Evolutionary conservation across 2,329 filamentous ascomycete genomes (phyloP).

Genomic region (Fusarium illudens): DNA sequence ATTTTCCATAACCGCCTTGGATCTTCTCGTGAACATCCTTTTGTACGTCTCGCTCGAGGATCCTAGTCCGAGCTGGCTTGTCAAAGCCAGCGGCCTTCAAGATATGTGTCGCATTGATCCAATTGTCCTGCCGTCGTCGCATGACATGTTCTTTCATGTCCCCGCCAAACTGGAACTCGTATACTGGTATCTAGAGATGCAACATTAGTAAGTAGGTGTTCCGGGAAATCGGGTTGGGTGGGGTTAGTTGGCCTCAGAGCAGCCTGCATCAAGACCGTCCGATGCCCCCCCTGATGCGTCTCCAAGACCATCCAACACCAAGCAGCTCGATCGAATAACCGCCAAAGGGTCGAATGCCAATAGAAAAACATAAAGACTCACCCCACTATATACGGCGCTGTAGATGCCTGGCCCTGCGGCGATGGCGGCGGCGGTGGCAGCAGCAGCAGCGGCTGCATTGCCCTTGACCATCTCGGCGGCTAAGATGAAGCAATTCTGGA

Average conservation of each 20-base stretch:
- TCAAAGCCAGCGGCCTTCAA: slow-evolving; percentile 97
- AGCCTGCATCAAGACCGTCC: not conserved
- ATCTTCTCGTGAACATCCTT: slow-evolving; percentile 98
- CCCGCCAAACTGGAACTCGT: slow-evolving; percentile 86
- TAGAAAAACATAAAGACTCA: slow-evolving; percentile 52
- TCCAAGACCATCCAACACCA: not conserved
- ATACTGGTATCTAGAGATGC: slow-evolving; percentile 81
- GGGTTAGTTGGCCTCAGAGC: not conserved
- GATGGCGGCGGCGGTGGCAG: slow-evolving; percentile 40
- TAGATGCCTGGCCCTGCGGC: slow-evolving; percentile 62
- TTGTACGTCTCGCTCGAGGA: slow-evolving; percentile 95
- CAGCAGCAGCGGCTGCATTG: slow-evolving; percentile 40
- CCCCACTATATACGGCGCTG: slow-evolving; percentile 75
- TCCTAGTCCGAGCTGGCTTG: slow-evolving; percentile 93
- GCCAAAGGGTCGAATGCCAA: not conserved
- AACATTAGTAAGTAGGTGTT: slow-evolving; percentile 14
- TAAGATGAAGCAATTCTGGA: slow-evolving; percentile 30
- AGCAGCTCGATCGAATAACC: not conserved
- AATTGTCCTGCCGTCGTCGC: slow-evolving; percentile 91
- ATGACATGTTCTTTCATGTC: slow-evolving; percentile 90
- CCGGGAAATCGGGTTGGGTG: not conserved
- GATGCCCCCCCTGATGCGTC: slow-evolving; percentile 4
- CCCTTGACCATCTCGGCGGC: slow-evolving; percentile 58
- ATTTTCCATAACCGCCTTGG: slow-evolving; percentile 98
- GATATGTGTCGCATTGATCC: slow-evolving; percentile 99